phyloP scores from a whole-genome alignment of 805 yeast species.

The Cyberlindnera veronae region DNA sequence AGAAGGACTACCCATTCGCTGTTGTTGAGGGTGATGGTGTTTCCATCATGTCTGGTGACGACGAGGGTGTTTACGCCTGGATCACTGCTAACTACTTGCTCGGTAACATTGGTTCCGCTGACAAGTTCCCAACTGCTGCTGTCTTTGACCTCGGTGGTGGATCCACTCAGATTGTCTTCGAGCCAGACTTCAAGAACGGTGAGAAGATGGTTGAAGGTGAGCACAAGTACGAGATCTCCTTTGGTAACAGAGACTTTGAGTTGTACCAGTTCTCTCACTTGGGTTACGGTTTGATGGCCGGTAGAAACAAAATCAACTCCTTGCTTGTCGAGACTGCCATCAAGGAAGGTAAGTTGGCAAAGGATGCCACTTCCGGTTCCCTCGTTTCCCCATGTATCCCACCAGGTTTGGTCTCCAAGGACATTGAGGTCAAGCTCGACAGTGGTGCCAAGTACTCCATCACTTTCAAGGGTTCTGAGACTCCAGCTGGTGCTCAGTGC shows the following conservation, averaged over 20 bases:
- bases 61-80: constrained; percentile 99
- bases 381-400: constrained; percentile 84
- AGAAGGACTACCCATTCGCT: constrained; percentile 83
- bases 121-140: constrained; percentile 85
- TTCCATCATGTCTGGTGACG: constrained; percentile 91
- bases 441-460: constrained; percentile 47
- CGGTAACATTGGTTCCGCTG: constrained; percentile 83
- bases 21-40: constrained; percentile 85
- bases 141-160: constrained; percentile 99
- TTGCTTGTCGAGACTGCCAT: constrained; percentile 54
- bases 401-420: constrained; percentile 60
- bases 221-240: constrained; percentile 73
- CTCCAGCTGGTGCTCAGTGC: constrained; percentile 79
- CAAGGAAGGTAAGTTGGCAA: constrained; percentile 37
- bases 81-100: constrained; percentile 89
- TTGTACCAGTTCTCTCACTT: constrained; percentile 93
- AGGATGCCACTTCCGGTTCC: constrained; percentile 40
- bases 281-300: constrained; percentile 95
- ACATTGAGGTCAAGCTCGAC: constrained; percentile 57
- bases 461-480: constrained; percentile 60
- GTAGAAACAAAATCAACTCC: constrained; percentile 76
- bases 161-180: constrained; percentile 96
- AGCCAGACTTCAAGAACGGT: constrained; percentile 66
- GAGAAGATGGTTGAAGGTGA: constrained; percentile 80
- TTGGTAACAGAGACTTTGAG: constrained; percentile 77